These are phyloP conservation scores for Dendrothele bispora DNA, from an alignment of 768 basidiomycete genomes.

Conservation along the genomic window DNA sequence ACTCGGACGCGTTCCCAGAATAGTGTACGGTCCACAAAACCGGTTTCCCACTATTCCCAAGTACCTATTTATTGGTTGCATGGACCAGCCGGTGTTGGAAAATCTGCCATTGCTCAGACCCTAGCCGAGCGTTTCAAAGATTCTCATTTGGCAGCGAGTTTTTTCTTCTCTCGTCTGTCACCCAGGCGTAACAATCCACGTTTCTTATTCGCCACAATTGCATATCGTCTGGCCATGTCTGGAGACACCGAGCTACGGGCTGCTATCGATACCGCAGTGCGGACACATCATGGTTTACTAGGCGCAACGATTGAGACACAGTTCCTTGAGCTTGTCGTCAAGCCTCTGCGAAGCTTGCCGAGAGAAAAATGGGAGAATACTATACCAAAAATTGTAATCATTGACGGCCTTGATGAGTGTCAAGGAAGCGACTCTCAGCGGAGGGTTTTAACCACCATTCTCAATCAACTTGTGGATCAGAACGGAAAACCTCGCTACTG, in stretches of 20 bases:
- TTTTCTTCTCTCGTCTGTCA: conserved; percentile 34
- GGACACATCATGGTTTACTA: conserved; percentile 14
- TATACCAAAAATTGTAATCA: conserved; percentile 11
- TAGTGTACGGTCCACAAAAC: too few species aligned
- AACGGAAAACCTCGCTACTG: too few species aligned
- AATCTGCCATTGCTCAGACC: conserved; percentile 25
- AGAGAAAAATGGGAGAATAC: too few species aligned
- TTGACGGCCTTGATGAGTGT: conserved; percentile 31
- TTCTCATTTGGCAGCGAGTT: conserved; percentile 26
- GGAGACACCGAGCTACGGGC: conserved; percentile 2
- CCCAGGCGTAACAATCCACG: conserved; percentile 19
- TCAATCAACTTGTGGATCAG: not conserved
- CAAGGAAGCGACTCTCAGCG: conserved; percentile 9
- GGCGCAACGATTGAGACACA: conserved; percentile 14
- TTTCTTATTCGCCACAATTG: conserved; percentile 29
- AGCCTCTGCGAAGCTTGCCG: too few species aligned
- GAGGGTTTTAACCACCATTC: not conserved
- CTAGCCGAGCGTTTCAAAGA: conserved; percentile 21
- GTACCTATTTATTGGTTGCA: conserved; percentile 18
- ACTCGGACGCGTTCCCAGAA: too few species aligned
- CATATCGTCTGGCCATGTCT: conserved; percentile 23
- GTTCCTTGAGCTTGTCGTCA: conserved; percentile 15
- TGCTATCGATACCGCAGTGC: conserved; percentile 10
- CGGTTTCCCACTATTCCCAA: not conserved
- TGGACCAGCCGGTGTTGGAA: conserved; percentile 26